A percentile compares a stretch with the other conserved stretches of the same genome.
Conservation (phyloP, 352 stramenopile species). For the Globisporangium mamillatum region DNA sequence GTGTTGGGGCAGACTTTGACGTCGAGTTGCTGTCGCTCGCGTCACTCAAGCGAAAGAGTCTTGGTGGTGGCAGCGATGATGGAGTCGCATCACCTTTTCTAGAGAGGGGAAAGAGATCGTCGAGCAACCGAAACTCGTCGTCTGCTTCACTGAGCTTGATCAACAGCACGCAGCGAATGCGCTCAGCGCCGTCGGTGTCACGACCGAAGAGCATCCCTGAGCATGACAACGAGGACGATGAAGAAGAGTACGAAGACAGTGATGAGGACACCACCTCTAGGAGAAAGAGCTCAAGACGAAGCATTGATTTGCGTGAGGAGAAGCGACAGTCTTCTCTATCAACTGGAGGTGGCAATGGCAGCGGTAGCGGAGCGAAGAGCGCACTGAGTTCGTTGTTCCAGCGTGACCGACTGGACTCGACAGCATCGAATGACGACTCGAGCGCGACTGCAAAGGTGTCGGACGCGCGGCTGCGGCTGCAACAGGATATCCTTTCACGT, state of each 20-base stretch:
- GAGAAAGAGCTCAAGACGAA: background rate
- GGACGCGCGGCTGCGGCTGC: slow-evolving; percentile 57
- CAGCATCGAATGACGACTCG: slow-evolving; percentile 11
- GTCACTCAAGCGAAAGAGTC: slow-evolving; percentile 32
- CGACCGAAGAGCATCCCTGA: slow-evolving; percentile 35
- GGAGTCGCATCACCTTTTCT: background rate
- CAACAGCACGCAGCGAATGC: background rate
- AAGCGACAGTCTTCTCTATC: background rate
- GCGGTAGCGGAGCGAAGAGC: slow-evolving; percentile 7
- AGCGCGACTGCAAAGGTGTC: slow-evolving; percentile 37
- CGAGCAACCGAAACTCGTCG: slow-evolving; percentile 6
- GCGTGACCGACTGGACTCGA: slow-evolving; percentile 27
- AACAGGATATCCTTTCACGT: slow-evolving; percentile 47
- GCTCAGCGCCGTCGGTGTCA: slow-evolving; percentile 8
- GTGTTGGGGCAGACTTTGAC: slow-evolving; percentile 31
- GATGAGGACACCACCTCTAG: background rate
- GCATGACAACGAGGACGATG: slow-evolving; percentile 21
- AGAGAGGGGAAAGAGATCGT: background rate
- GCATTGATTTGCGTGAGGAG: background rate
- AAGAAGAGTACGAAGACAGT: slow-evolving; percentile 2
- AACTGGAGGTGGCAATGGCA: background rate
- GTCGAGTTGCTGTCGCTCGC: slow-evolving; percentile 51
- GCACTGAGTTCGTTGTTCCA: slow-evolving; percentile 34
- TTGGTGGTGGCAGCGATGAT: background rate
- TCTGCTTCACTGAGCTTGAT: background rate